Percentiles rank a stretch among this genome's conserved stretches.
phyloP scores from a whole-genome alignment of 2,329 filamentous ascomycete species.

The Trichoderma brevicompactum region DNA sequence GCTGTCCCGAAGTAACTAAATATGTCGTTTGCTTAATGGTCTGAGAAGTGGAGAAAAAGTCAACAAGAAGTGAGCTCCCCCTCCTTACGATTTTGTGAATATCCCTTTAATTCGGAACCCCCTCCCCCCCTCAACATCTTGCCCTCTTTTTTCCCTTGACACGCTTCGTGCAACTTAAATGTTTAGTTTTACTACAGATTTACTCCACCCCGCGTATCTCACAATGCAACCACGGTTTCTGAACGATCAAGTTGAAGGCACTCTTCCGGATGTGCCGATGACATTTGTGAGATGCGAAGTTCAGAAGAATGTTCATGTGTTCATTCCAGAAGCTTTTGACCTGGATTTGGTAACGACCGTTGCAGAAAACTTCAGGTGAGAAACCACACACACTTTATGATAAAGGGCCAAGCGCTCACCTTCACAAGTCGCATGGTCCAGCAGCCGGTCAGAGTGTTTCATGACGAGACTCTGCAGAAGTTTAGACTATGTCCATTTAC shows the following conservation, averaged over 20 bases:
- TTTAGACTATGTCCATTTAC: conserved; percentile 38
- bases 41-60: not conserved
- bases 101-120: no score
- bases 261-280: conserved; percentile 31
- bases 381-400: no score
- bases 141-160: no score
- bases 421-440: conserved; percentile 33
- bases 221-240: conserved; percentile 29
- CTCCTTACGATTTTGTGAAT: no score
- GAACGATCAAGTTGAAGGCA: conserved; percentile 1
- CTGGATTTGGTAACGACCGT: conserved; percentile 32
- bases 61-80: not conserved
- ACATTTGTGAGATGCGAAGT: conserved; percentile 35
- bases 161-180: not conserved
- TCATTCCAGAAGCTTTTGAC: conserved; percentile 34
- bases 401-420: conserved; percentile 1
- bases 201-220: not conserved
- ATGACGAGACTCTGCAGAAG: conserved; percentile 34
- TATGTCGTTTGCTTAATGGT: not conserved
- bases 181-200: no score
- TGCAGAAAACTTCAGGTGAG: conserved; percentile 38
- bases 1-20: not conserved
- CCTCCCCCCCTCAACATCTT: no score
- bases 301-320: conserved; percentile 37
- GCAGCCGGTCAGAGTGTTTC: conserved; percentile 37